These are phyloP conservation scores for Neofusicoccum sp. DNA, from an alignment of 2,329 filamentous ascomycete genomes.

Conservation along the genomic window DNA sequence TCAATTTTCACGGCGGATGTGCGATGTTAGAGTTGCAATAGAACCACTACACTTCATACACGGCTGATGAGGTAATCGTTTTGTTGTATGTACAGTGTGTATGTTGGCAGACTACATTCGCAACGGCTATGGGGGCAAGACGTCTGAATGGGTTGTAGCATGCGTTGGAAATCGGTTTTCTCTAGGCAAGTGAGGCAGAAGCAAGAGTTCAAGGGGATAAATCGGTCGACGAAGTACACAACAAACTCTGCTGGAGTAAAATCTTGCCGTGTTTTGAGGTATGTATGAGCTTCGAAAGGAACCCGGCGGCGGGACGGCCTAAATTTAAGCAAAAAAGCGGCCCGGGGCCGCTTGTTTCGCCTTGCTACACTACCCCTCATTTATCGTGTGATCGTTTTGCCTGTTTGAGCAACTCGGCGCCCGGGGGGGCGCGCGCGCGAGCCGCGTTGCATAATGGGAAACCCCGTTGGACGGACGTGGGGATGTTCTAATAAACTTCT, in stretches of 20 bases:
- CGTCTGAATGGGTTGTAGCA: not conserved
- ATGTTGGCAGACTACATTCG: conserved; percentile 8
- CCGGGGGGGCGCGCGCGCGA: not conserved
- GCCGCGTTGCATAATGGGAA: not conserved
- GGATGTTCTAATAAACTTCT: not conserved
- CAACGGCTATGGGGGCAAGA: not conserved
- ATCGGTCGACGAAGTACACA: too few relatives aligned
- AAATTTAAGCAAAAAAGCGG: not conserved
- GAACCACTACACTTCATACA: too few relatives aligned
- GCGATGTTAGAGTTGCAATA: too few relatives aligned
- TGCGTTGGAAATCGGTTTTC: not conserved
- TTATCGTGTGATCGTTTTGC: not conserved
- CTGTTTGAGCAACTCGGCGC: not conserved
- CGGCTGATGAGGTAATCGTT: too few relatives aligned
- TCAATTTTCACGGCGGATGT: too few relatives aligned
- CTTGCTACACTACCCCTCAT: not conserved
- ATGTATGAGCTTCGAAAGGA: not conserved
- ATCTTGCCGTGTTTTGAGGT: not conserved
- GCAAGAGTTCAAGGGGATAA: not conserved
- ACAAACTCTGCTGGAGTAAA: conserved; percentile 6
- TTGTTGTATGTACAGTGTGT: too few relatives aligned
- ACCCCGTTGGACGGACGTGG: too few relatives aligned
- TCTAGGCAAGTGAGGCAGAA: conserved; percentile 13
- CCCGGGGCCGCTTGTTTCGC: not conserved
- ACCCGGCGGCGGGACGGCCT: too few relatives aligned